phyloP scores from a whole-genome alignment of 2,329 filamentous ascomycete genomes.

The Calonectria naviculata region DNA sequence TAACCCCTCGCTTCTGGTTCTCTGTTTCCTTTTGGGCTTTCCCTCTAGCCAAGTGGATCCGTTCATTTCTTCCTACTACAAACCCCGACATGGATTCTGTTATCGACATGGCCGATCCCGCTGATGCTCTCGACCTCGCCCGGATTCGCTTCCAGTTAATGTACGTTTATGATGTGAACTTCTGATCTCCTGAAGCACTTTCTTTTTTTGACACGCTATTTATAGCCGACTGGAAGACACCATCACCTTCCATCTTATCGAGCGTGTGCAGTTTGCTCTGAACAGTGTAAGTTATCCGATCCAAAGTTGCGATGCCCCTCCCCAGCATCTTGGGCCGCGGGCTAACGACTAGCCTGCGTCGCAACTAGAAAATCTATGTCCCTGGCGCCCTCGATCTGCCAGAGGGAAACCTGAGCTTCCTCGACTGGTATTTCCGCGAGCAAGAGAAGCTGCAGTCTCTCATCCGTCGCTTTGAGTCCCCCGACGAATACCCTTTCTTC shows the following conservation, averaged over 20 bases:
- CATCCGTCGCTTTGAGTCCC: conserved; percentile 93
- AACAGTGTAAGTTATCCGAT: conserved; percentile 63
- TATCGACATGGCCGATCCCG: conserved; percentile 87
- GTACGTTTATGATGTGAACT: conserved; percentile 60
- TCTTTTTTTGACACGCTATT: conserved; percentile 17
- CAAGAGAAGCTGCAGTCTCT: conserved; percentile 92
- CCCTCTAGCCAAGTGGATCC: not conserved
- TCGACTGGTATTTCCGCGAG: conserved; percentile 93
- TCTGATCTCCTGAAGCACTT: conserved; percentile 18
- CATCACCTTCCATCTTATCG: conserved; percentile 96
- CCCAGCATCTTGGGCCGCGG: conserved; percentile 10
- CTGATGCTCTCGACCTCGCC: conserved; percentile 86
- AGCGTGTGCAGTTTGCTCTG: conserved; percentile 96
- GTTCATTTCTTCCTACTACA: conserved; percentile 2
- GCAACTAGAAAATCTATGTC: conserved; percentile 77
- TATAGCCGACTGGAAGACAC: conserved; percentile 93
- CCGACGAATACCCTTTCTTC: conserved; percentile 98
- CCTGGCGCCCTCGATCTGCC: conserved; percentile 85
- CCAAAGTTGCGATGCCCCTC: conserved; percentile 25
- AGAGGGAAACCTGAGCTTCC: conserved; percentile 78
- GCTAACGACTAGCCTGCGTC: conserved; percentile 22
- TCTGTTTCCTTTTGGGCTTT: not conserved
- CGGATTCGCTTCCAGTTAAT: conserved; percentile 96
- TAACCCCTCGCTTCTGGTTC: not conserved
- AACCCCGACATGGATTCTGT: conserved; percentile 79